These are phyloP conservation scores for Gracilaria gracilis DNA, from an alignment of 23 red algal species.

Conservation along the genomic window DNA sequence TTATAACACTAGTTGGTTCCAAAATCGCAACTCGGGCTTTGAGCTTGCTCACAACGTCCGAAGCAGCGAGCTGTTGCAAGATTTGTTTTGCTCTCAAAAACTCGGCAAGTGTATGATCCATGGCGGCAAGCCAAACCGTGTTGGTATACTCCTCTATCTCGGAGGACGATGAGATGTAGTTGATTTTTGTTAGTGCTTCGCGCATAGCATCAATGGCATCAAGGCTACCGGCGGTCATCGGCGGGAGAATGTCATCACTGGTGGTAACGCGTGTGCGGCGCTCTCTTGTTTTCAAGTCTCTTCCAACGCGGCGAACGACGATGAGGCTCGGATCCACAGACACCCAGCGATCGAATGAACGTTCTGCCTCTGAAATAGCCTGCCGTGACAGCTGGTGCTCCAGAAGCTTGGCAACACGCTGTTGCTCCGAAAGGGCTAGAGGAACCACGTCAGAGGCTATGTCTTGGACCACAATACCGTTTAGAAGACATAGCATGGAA, in stretches of 20 bases:
- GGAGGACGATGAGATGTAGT: not conserved
- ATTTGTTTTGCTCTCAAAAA: conserved; percentile 17
- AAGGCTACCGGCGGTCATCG: conserved; percentile 20
- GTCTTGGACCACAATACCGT: conserved; percentile 68
- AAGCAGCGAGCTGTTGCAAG: conserved; percentile 18
- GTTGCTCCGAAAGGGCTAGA: conserved; percentile 54
- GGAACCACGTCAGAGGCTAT: conserved; percentile 35
- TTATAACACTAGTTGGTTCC: conserved; percentile 1
- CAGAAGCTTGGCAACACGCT: conserved; percentile 56
- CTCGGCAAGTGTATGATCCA: not conserved
- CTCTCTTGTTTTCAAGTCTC: conserved; percentile 30
- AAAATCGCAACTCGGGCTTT: conserved; percentile 50
- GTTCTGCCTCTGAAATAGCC: not conserved
- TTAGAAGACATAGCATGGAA: conserved; percentile 55
- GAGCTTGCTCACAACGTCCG: conserved; percentile 18
- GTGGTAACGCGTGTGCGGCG: conserved; percentile 4
- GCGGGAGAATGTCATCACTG: conserved; percentile 12
- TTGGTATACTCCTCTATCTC: not conserved
- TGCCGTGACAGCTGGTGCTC: not conserved
- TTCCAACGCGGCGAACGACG: conserved; percentile 45
- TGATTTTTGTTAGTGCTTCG: not conserved
- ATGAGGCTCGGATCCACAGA: conserved; percentile 36
- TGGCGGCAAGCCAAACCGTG: conserved; percentile 53
- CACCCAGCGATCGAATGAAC: conserved; percentile 61
- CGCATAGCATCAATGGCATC: conserved; percentile 25